Evolutionary conservation across 345 rosid genomes (phyloP).

Genomic region (Ricinus communis): DNA sequence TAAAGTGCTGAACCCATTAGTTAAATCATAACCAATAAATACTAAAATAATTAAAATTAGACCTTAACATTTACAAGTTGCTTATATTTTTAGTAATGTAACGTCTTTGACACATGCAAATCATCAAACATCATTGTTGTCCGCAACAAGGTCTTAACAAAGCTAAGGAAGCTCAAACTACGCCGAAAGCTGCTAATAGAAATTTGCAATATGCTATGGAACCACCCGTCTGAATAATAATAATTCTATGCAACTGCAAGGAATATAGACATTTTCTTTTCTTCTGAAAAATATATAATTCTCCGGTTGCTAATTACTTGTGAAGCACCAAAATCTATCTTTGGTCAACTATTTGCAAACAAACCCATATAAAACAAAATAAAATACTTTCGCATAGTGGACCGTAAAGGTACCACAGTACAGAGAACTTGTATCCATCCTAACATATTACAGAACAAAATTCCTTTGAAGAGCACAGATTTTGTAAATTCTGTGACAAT

Average conservation of each 20-base stretch:
- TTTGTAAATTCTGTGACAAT: constrained; percentile 10
- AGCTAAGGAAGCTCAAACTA: constrained; percentile 5
- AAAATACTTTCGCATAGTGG: constrained; percentile 11
- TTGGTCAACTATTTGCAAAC: not conserved
- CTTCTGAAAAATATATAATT: not conserved
- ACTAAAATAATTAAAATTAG: too few relatives aligned
- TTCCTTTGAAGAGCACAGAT: constrained; percentile 27
- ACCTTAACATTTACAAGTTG: too few relatives aligned
- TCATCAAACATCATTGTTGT: not conserved
- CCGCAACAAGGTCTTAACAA: constrained; percentile 2
- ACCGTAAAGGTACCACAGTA: constrained; percentile 13
- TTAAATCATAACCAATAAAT: too few relatives aligned
- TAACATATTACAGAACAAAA: constrained; percentile 41
- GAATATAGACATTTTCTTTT: not conserved
- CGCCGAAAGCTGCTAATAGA: not conserved
- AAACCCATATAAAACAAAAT: constrained; percentile 4
- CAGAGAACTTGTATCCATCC: constrained; percentile 20
- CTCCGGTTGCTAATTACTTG: not conserved
- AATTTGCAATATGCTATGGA: constrained; percentile 11
- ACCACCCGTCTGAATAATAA: constrained; percentile 9
- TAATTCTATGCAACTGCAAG: not conserved
- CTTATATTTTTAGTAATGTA: too few relatives aligned
- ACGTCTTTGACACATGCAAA: constrained; percentile 11
- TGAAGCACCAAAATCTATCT: not conserved
- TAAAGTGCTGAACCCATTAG: too few relatives aligned